Evolutionary conservation across 192 early-diverging fungal genomes (phyloP), one percentile per base, ranked within the genome.

Genomic region (Mortierella hygrophila): DNA sequence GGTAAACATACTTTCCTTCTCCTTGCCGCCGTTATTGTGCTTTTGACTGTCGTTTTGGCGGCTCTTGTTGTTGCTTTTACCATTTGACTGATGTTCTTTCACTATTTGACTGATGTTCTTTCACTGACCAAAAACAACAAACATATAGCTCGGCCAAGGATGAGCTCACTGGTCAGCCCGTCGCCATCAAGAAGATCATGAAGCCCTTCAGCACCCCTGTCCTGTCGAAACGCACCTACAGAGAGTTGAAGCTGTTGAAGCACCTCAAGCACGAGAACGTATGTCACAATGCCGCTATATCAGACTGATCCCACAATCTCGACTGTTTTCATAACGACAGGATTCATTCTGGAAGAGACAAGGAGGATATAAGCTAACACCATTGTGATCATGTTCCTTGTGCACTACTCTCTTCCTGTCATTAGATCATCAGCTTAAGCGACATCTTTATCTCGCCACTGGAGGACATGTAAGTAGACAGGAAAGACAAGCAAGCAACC

Each of bases 101-200:
- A 35, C n/a, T n/a, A 71, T 71, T 35, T 5, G 40, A 42, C 37
- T 71, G 16, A 26, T 21, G 11, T 18, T 42, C 21, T 0, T 15
- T 0, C 15, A 37, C 21, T n/a, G 13, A 9, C 68, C 0, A 35
- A n/a, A 44, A 15, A 23, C 32, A 32, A n/a, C 2, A 15, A 54
- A 65, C 5, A 70, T 20, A 40, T 65, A 97, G 96, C 87, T 98
- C 98, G 13, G 96, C 97, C 10, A 96, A 95, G 74, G 96, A 99
- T 86, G 94, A 96, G 77, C 89, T 96, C 76, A 97, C 97, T 2
- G 90, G 94, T 37, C 92, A 93, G 76, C 92, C 93, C 72, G 96
- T 97, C 6, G 98, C 98, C 42, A 96, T 99, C 81, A 99, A 99
- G 87, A 99, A 99, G 89, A 97, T 99, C 74, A 94, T 97, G 92